These are phyloP conservation scores for Niveomyces coronatus DNA, from an alignment of 2,329 filamentous ascomycete species.

Conservation along the genomic window DNA sequence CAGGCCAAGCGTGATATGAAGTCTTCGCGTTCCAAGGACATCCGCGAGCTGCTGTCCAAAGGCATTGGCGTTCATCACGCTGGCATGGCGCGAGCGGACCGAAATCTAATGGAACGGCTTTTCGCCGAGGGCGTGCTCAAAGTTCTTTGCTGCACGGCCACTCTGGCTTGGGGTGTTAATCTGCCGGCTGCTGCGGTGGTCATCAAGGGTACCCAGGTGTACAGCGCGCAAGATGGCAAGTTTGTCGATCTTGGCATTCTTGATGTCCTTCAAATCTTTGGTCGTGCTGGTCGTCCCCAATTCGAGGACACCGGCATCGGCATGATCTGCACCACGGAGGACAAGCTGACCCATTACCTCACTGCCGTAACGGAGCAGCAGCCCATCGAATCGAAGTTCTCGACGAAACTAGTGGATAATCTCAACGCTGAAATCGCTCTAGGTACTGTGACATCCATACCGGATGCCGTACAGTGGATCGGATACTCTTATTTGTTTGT, in stretches of 20 bases:
- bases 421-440: slow-evolving; percentile 90
- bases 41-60: slow-evolving; percentile 81
- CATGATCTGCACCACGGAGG: slow-evolving; percentile 95
- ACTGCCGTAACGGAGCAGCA: slow-evolving; percentile 90
- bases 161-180: slow-evolving; percentile 97
- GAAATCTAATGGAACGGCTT: slow-evolving; percentile 89
- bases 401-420: slow-evolving; percentile 87
- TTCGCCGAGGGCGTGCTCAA: slow-evolving; percentile 90
- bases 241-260: slow-evolving; percentile 94
- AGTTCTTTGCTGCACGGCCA: slow-evolving; percentile 96
- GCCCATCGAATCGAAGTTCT: slow-evolving; percentile 96
- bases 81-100: slow-evolving; percentile 87
- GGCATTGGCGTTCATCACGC: slow-evolving; percentile 94
- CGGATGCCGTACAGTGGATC: slow-evolving; percentile 92
- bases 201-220: slow-evolving; percentile 96
- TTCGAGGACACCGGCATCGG: slow-evolving; percentile 97
- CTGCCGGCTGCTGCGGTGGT: slow-evolving; percentile 91
- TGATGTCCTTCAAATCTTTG: slow-evolving; percentile 95
- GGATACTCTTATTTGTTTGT: slow-evolving; percentile 97
- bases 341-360: slow-evolving; percentile 84
- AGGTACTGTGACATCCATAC: slow-evolving; percentile 88
- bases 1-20: slow-evolving; percentile 77
- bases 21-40: slow-evolving; percentile 71
- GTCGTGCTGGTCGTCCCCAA: slow-evolving; percentile 92
- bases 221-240: slow-evolving; percentile 92